Base-by-base conservation (phyloP, 441 rosid species). In the Capsella rubella region DNA sequence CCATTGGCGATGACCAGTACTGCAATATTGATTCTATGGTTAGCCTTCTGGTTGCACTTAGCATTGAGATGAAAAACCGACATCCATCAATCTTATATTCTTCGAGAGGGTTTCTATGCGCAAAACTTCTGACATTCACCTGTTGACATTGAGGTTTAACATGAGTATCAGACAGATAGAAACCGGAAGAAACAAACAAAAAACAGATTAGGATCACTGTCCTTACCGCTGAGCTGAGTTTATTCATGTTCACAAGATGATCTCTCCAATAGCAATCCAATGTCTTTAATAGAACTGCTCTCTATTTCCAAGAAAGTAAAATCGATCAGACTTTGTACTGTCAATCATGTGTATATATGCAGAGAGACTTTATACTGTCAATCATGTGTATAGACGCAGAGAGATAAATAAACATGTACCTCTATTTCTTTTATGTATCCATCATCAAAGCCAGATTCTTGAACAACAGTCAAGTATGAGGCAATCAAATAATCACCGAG, bases 21-120 rank as follows among this genome's bases (percentile, higher is more conserved):
- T 82, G 89, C 81, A 88, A 72, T 78, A 95, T 91, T 64, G 96
- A 83, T 79, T 90, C 96, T 39, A 90, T 83, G 0, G 95, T 90
- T 70, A 95, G 80, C 77, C 97, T 95, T 77, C 97, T 77, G 16
- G 97, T 90, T 51, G 96, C 96, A 57, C 97, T 90, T 42, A 95
- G 86, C 97, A 95, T 92, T 37, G 97, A 92, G 83, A 95, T 95
- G 85, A 92, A 95, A 84, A 92, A 95, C 28, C 96, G 86, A 70
- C 95, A 92, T 35, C 99, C 97, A 57, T 95, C 99, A 52, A 95
- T 95, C 84, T 95, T 95, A 83, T 95, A 95, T 76, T 95, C 99
- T 86, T 95, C 99, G 4, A 92, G 97, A 77, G 99, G 97, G 83
- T 95, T 92, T 74, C 97, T 86, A 81, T 92, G 97, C 59, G 94